Base-by-base conservation (phyloP, 495 filamentous ascomycete species). In the Jackrogersella minutella region DNA sequence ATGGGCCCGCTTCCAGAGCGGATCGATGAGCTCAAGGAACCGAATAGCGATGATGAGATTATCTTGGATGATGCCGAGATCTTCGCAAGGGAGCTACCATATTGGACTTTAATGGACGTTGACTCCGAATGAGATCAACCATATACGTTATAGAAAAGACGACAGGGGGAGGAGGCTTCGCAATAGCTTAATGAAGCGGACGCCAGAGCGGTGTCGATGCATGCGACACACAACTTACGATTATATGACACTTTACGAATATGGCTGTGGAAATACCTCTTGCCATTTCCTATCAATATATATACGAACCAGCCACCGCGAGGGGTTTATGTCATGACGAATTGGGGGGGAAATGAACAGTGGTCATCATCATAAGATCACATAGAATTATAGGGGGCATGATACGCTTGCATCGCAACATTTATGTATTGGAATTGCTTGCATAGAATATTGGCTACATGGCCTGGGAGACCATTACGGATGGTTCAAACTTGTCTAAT, bases 21-120 rank as follows among this genome's bases (percentile, higher is more conserved):
- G 37, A 85, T 85, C 47, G 77, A 81, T 16, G 83, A 85, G 66
- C 74, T 81, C 36, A 82, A 84, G 39, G 83, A 84, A 61, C 81
- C 82, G 13, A 72, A 75, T 22, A 80, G 80, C 26, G 80, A 77
- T 50, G 79, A 80, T 30, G 83, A 82, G 30, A 82, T 82, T 40
- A 73, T 81, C 30, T 64, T 80, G 30, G 76, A 77, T 13, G 68
- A 80, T 54, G 69, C 74, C 22, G 79, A 84, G 64, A 47, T 64
- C 5, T 73, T 76, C 43, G 79, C 79, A 26, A 76, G 78, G 36
- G 80, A 84, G 57, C 61, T 84, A 1, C 82, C 82, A 22, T 83
- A 82, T 51, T 85, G 79, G 66, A 73, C 70, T 24, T 68, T 78
- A 24, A 82, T 82, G 78, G 78, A 84, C 62, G 73, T 82, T 39